Evolutionary conservation across 2,329 filamentous ascomycete species (phyloP).

Genomic region (Cladosporium phlei): DNA sequence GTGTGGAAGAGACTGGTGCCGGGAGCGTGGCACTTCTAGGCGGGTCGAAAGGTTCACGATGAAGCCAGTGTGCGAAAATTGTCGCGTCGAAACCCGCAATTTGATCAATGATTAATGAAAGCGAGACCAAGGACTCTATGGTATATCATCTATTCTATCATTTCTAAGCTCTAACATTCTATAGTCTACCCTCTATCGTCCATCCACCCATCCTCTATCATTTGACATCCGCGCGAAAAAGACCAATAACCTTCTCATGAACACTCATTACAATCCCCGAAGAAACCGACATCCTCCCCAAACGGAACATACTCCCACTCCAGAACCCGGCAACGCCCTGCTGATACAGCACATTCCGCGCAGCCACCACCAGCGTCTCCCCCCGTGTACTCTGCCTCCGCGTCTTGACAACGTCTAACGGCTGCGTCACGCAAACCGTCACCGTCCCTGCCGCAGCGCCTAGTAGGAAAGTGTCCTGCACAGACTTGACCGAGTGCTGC

Average conservation of each 20-base stretch:
- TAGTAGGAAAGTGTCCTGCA: conserved; percentile 23
- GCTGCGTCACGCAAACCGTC: conserved; percentile 41
- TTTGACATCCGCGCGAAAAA: conserved; percentile 1
- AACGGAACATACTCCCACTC: conserved; percentile 8
- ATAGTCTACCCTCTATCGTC: not conserved
- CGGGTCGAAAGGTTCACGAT: no score
- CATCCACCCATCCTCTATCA: not conserved
- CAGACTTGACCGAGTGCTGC: conserved; percentile 4
- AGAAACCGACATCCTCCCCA: conserved; percentile 10
- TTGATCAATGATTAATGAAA: no score
- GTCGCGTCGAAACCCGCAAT: no score
- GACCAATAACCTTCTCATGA: conserved; percentile 6
- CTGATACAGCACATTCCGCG: not conserved
- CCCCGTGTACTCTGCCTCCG: conserved; percentile 27
- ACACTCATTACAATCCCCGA: conserved; percentile 9
- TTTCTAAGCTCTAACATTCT: not conserved
- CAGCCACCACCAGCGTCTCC: conserved; percentile 4
- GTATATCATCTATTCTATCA: not conserved
- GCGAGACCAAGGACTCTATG: no score
- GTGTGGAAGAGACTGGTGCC: conserved; percentile 31
- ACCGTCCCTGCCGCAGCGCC: conserved; percentile 30
- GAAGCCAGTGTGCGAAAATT: no score
- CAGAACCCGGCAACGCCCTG: conserved; percentile 6
- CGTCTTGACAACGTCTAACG: conserved; percentile 42
- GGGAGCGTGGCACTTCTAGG: conserved; percentile 25